Base-by-base conservation (phyloP, 2,329 filamentous ascomycete species). In the Graphilbum fragrans region DNA sequence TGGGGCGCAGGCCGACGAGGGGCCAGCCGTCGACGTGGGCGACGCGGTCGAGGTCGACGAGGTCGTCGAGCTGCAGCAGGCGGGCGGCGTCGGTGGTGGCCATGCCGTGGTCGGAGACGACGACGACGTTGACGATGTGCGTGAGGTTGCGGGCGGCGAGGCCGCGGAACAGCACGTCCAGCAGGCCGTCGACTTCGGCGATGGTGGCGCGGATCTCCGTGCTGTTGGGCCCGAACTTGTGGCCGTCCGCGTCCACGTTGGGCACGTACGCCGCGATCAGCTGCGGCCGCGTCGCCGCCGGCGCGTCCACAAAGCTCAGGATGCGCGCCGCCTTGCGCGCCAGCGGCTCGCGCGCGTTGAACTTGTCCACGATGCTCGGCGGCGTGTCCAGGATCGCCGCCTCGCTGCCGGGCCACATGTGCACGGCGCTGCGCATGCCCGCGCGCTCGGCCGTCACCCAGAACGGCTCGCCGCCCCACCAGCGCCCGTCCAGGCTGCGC, bases 101-200 rank as follows among this genome's bases (percentile, higher is more conserved):
- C 92, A 98, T 98, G 39, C 92, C 92, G 57, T 98, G 92, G 57
- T 98, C 92, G 1, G 87, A 95, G 3, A 98, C 90, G n/a, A 98
- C 72, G 27, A 98, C 79, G 8, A 98, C 73, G 50, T 98, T 98
- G 55, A 96, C 86, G 45, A 98, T 83, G 18, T 81, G 58, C 0
- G 87, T 94, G 39, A 98, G 64, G 56, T 96, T 95, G 38, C 92
- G 79, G 37, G 72, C 63, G 46, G 88, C 75, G 0, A 98, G 67
- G 0, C 88, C 88, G 2, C 67, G 59, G 53, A 96, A 82, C 2
- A 98, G 64, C 19, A 72, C 59, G 22, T 78, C 82, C 21, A 98
- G 66, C 86, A 96, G 93, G 2, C 60, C 63, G 58, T 98, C 92
- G 2, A 85, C 88, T n/a, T 74, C 64, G 2, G 66, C 64, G 45